A percentile compares a stretch with the other conserved stretches of the same genome.
Conservation (phyloP, 192 early-diverging fungal genomes). For the Coemansia sp. region DNA sequence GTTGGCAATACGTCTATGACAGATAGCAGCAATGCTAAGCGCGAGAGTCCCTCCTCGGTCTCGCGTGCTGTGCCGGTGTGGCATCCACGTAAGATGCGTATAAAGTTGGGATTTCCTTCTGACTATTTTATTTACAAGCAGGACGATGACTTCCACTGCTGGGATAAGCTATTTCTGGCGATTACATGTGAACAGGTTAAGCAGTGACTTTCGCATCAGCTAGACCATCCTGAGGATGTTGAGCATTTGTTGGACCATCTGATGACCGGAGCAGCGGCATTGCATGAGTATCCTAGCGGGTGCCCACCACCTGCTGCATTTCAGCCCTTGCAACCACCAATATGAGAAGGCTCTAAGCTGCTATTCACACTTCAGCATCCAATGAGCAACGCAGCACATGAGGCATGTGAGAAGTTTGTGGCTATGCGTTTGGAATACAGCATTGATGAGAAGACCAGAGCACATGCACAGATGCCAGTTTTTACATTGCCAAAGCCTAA, state of each 20-base stretch:
- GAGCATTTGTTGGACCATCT: background rate
- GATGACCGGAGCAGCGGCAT: background rate
- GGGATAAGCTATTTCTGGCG: slow-evolving; percentile 1
- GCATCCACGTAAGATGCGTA: background rate
- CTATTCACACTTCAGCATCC: slow-evolving; percentile 13
- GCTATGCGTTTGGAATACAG: slow-evolving; percentile 4
- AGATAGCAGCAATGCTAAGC: too few relatives aligned
- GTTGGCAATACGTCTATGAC: background rate
- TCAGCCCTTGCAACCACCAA: slow-evolving; percentile 16
- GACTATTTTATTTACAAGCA: slow-evolving; percentile 2
- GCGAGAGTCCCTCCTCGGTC: background rate
- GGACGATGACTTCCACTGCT: slow-evolving; percentile 3
- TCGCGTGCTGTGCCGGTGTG: too few relatives aligned
- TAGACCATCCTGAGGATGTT: background rate
- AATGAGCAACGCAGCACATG: slow-evolving; percentile 3
- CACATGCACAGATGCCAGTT: slow-evolving; percentile 18
- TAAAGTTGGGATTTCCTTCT: background rate
- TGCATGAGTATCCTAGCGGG: slow-evolving; percentile 22
- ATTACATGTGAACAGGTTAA: background rate
- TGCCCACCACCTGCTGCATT: slow-evolving; percentile 21
- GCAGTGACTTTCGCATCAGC: background rate
- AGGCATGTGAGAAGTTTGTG: background rate
- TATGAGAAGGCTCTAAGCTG: background rate
- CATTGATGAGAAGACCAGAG: slow-evolving; percentile 17
- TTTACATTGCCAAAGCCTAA: slow-evolving; percentile 21